Evolutionary conservation across 352 stramenopile species (phyloP).

Genomic region (Pythium chondricola): DNA sequence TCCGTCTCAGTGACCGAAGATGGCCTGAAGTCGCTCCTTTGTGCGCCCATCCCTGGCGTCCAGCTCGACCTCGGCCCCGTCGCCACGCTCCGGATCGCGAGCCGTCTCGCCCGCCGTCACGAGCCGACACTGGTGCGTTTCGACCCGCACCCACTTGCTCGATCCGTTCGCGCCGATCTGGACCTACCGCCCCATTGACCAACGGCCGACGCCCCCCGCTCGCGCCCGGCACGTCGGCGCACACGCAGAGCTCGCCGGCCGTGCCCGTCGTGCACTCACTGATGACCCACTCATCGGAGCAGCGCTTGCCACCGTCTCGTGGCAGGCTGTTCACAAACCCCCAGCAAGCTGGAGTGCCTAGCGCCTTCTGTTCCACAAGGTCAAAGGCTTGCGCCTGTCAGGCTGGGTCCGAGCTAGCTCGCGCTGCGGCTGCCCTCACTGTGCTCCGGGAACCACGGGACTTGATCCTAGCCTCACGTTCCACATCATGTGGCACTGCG

Average conservation of each 20-base stretch:
- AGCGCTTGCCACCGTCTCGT: neutral
- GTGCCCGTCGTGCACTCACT: neutral
- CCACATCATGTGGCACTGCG: slow-evolving; percentile 1
- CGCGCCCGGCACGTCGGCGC: neutral
- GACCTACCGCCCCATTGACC: too few relatives aligned
- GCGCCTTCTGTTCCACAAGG: neutral
- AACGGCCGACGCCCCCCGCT: neutral
- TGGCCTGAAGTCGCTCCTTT: neutral
- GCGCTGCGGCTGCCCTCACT: neutral
- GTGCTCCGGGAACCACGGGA: neutral
- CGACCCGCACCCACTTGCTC: neutral
- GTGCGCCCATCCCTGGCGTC: neutral
- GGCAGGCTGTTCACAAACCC: neutral
- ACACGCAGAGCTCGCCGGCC: too few relatives aligned
- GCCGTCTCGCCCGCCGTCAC: neutral
- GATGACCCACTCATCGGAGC: neutral
- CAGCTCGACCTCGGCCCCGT: neutral
- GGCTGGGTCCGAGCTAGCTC: neutral
- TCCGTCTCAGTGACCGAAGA: neutral
- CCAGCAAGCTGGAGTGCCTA: neutral
- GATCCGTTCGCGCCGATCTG: neutral
- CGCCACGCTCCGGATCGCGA: neutral
- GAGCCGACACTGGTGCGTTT: neutral
- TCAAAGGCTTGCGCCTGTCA: neutral
- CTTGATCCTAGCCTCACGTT: neutral